Evolutionary conservation across 805 yeast species (phyloP).

Genomic region (Brettanomyces nanus): DNA sequence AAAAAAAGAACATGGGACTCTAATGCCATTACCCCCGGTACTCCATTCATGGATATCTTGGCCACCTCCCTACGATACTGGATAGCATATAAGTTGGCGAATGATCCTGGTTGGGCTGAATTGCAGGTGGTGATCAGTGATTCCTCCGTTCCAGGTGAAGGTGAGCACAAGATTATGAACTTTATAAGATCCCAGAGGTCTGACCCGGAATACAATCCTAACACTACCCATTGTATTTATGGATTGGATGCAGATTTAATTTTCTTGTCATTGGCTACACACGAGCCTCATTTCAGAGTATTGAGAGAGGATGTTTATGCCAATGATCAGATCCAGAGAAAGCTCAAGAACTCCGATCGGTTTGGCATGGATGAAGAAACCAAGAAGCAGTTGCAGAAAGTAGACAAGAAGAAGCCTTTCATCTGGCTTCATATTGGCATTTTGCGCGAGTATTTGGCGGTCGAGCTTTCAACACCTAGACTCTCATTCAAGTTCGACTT

Average conservation of each 20-base stretch:
- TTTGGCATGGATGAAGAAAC: conserved; percentile 56
- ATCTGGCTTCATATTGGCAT: conserved; percentile 89
- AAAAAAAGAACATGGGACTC: conserved; percentile 86
- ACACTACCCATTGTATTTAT: conserved; percentile 91
- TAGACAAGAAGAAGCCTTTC: conserved; percentile 67
- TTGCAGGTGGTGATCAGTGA: conserved; percentile 88
- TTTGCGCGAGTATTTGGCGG: conserved; percentile 77
- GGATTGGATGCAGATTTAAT: conserved; percentile 98
- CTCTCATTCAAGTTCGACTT: conserved; percentile 71
- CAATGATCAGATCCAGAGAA: conserved; percentile 42
- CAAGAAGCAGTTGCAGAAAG: conserved; percentile 30
- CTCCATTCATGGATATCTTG: conserved; percentile 91
- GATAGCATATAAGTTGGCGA: conserved; percentile 81
- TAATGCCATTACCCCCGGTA: conserved; percentile 97
- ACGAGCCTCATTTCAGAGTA: conserved; percentile 93
- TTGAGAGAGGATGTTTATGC: conserved; percentile 96
- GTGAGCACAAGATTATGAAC: conserved; percentile 97
- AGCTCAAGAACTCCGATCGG: conserved; percentile 39
- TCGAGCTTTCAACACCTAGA: conserved; percentile 68
- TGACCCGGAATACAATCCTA: conserved; percentile 82
- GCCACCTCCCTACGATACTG: conserved; percentile 82
- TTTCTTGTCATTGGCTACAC: conserved; percentile 92
- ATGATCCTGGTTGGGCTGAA: conserved; percentile 90
- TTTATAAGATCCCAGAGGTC: conserved; percentile 85
- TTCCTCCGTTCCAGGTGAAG: conserved; percentile 98